Evolutionary conservation across 495 filamentous ascomycete genomes (phyloP).

Genomic region (Neohortaea acidophila): DNA sequence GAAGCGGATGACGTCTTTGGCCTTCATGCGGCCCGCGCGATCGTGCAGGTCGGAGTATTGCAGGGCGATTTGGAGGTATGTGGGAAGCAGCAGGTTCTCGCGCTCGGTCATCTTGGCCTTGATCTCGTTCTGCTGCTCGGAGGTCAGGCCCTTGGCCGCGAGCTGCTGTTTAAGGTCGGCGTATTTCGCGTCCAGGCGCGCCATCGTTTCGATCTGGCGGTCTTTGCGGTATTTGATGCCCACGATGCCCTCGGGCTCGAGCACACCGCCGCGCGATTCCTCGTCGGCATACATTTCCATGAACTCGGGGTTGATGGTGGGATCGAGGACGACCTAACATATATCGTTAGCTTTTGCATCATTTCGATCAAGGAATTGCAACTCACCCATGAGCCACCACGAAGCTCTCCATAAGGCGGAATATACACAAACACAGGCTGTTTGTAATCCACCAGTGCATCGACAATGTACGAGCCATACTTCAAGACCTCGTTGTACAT

Average conservation of each 20-base stretch:
- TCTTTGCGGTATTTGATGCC: slow-evolving; percentile 97
- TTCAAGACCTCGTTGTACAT: slow-evolving; percentile 99
- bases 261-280: slow-evolving; percentile 86
- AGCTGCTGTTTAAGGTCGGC: slow-evolving; percentile 64
- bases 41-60: slow-evolving; percentile 97
- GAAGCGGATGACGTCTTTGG: slow-evolving; percentile 83
- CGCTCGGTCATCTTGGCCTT: slow-evolving; percentile 78
- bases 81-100: slow-evolving; percentile 75
- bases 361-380: slow-evolving; percentile 1
- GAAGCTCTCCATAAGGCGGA: slow-evolving; percentile 87
- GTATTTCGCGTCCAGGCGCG: slow-evolving; percentile 74
- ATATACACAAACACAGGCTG: slow-evolving; percentile 99
- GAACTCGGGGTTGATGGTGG: slow-evolving; percentile 84
- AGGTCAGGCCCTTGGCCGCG: slow-evolving; percentile 47
- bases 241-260: slow-evolving; percentile 96
- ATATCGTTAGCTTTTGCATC: slow-evolving; percentile 15
- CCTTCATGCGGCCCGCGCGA: slow-evolving; percentile 91
- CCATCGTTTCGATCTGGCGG: slow-evolving; percentile 96
- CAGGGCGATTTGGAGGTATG: slow-evolving; percentile 82
- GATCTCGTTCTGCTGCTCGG: slow-evolving; percentile 58
- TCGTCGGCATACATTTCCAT: slow-evolving; percentile 99
- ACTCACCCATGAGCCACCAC: slow-evolving; percentile 89
- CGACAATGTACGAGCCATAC: slow-evolving; percentile 97
- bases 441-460: slow-evolving; percentile 94
- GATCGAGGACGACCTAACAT: slow-evolving; percentile 74